phyloP scores from a whole-genome alignment of 495 filamentous ascomycete genomes.

The Xylaria scruposa region DNA sequence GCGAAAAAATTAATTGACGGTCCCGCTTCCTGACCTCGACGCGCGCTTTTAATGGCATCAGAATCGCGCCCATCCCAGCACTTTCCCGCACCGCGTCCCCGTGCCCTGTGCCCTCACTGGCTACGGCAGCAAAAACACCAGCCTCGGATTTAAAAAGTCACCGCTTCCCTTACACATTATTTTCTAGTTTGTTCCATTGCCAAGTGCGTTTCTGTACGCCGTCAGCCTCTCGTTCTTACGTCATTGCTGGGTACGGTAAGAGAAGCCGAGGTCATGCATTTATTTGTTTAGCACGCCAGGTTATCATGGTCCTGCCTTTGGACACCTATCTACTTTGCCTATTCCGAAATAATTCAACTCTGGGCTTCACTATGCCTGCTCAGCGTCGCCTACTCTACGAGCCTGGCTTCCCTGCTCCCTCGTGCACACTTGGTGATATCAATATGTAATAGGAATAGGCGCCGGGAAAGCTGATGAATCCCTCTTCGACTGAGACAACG shows the following conservation, averaged over 20 bases:
- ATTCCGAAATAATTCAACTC: background rate
- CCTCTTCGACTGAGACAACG: background rate
- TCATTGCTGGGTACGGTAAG: background rate
- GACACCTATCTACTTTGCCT: background rate
- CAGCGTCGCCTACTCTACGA: background rate
- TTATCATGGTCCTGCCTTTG: background rate
- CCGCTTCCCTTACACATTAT: background rate
- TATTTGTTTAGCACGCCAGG: background rate
- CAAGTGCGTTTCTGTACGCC: background rate
- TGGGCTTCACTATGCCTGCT: background rate
- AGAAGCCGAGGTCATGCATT: background rate
- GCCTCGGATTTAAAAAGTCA: conserved; percentile 10
- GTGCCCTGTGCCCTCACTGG: conserved; percentile 17
- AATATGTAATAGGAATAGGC: background rate
- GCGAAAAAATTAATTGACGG: conserved; percentile 1
- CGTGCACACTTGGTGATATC: background rate
- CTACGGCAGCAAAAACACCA: conserved; percentile 5
- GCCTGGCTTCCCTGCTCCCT: background rate
- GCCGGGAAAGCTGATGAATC: background rate
- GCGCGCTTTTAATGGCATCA: conserved; percentile 11
- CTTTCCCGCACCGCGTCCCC: conserved; percentile 10
- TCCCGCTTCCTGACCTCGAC: conserved; percentile 15
- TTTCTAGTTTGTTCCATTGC: conserved; percentile 1
- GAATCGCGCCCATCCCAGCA: conserved; percentile 19
- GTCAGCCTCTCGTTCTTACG: background rate